phyloP scores from a whole-genome alignment of 148 eudicot genomes.

The Amaranthus cruentus region DNA sequence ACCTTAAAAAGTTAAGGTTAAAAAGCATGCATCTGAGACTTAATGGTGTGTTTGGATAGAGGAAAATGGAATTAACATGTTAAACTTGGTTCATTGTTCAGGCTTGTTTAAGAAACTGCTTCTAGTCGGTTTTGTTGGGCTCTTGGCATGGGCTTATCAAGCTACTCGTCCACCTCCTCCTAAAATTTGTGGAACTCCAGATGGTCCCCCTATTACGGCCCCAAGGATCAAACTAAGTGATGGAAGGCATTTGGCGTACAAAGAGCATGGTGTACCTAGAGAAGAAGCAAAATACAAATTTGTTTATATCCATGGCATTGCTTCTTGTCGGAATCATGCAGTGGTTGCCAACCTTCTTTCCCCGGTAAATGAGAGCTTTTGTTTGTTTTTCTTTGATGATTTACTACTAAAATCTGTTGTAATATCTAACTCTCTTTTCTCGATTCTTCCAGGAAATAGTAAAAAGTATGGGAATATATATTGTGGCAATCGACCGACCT shows the following conservation, averaged over 20 bases:
- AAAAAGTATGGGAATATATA: constrained; percentile 47
- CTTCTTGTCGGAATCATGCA: constrained; percentile 51
- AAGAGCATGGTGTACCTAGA: constrained; percentile 73
- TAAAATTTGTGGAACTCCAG: constrained; percentile 66
- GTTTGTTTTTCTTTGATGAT: not conserved
- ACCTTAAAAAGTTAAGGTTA: not conserved
- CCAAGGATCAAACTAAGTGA: constrained; percentile 73
- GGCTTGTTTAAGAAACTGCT: constrained; percentile 60
- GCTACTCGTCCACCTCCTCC: constrained; percentile 72
- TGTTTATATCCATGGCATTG: constrained; percentile 68
- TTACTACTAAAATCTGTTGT: not conserved
- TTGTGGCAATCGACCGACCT: constrained; percentile 65
- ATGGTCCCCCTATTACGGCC: constrained; percentile 74
- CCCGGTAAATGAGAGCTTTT: constrained; percentile 31
- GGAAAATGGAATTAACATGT: too few species aligned
- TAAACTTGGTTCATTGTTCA: constrained; percentile 10
- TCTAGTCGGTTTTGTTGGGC: constrained; percentile 51
- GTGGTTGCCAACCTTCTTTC: constrained; percentile 47
- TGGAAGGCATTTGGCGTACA: constrained; percentile 82
- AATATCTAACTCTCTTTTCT: not conserved
- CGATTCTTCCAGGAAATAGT: constrained; percentile 34
- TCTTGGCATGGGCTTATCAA: constrained; percentile 74
- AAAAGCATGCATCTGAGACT: not conserved
- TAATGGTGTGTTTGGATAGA: too few species aligned
- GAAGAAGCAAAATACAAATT: constrained; percentile 67